These are phyloP conservation scores for Penicillium sp. DNA, from an alignment of 2,329 filamentous ascomycete species.

Conservation along the genomic window DNA sequence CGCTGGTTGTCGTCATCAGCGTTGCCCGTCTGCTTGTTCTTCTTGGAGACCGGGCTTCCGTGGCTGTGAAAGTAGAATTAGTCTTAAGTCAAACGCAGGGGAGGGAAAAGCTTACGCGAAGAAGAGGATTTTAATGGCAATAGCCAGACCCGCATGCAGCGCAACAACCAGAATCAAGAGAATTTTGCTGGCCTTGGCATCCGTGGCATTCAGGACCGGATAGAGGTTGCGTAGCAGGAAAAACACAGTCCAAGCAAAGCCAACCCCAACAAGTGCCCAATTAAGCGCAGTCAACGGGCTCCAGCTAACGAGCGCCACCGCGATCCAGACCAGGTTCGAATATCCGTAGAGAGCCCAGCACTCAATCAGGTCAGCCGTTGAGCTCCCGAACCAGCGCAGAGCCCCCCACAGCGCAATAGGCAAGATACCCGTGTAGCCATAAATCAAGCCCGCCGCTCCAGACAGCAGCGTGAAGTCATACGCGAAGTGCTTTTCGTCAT, in stretches of 20 bases:
- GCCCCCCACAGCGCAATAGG: slow-evolving; percentile 82
- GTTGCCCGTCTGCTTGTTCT: slow-evolving; percentile 34
- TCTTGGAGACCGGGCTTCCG: slow-evolving; percentile 59
- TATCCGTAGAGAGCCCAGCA: slow-evolving; percentile 96
- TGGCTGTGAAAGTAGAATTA: slow-evolving; percentile 44
- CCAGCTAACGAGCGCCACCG: slow-evolving; percentile 88
- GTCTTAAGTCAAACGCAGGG: slow-evolving; percentile 4
- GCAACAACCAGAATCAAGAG: slow-evolving; percentile 79
- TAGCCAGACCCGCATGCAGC: slow-evolving; percentile 82
- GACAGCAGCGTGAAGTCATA: slow-evolving; percentile 91
- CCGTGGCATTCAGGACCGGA: slow-evolving; percentile 88
- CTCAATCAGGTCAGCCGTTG: slow-evolving; percentile 88
- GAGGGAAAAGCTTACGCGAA: slow-evolving; percentile 62
- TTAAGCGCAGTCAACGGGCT: slow-evolving; percentile 82
- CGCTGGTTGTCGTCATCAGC: slow-evolving; percentile 32
- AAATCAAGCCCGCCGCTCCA: slow-evolving; percentile 86
- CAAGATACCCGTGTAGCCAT: slow-evolving; percentile 89
- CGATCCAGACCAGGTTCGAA: slow-evolving; percentile 95
- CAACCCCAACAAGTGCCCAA: slow-evolving; percentile 87
- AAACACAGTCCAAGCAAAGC: slow-evolving; percentile 75
- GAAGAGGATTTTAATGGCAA: slow-evolving; percentile 95
- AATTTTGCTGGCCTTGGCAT: slow-evolving; percentile 85
- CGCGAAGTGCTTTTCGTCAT: slow-evolving; percentile 68
- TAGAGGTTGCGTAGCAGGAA: slow-evolving; percentile 85
- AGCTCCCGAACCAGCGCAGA: slow-evolving; percentile 92